Base-by-base conservation (phyloP, 208 protist genomes). In the Leptomonas pyrrhocoris region DNA sequence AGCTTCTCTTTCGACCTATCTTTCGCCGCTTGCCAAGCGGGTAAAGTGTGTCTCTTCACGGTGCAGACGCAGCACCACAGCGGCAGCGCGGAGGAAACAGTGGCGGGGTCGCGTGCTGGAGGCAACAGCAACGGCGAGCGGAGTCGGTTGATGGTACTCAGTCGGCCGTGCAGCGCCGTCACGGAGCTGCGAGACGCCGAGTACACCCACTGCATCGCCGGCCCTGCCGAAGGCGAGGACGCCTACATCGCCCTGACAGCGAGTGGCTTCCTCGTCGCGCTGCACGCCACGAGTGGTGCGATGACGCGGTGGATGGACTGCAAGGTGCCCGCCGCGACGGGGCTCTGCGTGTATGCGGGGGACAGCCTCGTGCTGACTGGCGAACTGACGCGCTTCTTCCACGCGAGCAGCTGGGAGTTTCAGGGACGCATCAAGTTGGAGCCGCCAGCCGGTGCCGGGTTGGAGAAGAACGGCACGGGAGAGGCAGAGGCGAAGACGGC, bases 281-380 rank as follows among this genome's bases (percentile, higher is more conserved):
- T 93, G 56, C 80, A 91, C 71, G 38, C 54, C n/a, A 46, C 64
- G 13, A 90, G 71, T 23, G 88, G 91, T 7, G 71, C 83, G 0
- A 78, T 92, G 21, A 45, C 88, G 42, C 84, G 84, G n/a, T 96
- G 91, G 89, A 96, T 96, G 91, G 87, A 96, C 69, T 90, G 88
- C 74, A 94, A 93, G 77, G 81, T 94, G 31, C 83, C 76, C 13
- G 59, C 75, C 23, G 86, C 83, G 2, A 74, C 73, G 2, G 62
- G 73, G 2, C 74, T 86, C 12, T 74, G 70, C 18, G 25, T 80
- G 2, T 66, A 63, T 13, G 67, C 46, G 1, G 55, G 53, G n/a
- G 62, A 34, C 19, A 71, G 81, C 31, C 79, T 96, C 12, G 28
- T 96, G 1, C 73, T 94, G 3, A 77, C 81, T 27, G 91, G 91